A percentile compares a stretch with the other conserved stretches of the same genome.
These are phyloP conservation scores for Tolypocladium sp. DNA, from an alignment of 2,329 filamentous ascomycete species.

Conservation along the genomic window DNA sequence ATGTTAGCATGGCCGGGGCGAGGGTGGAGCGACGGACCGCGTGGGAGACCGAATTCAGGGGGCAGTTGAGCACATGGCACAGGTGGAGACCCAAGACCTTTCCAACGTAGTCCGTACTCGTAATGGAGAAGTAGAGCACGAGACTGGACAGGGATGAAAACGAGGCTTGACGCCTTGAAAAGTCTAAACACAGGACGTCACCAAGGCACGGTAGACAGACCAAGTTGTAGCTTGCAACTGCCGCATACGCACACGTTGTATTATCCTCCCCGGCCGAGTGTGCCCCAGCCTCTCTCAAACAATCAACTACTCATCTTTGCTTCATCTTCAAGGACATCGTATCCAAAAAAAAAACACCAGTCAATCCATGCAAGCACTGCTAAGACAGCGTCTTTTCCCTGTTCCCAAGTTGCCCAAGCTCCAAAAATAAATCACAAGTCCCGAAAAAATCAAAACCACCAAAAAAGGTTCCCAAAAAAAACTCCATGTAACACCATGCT, in stretches of 20 bases:
- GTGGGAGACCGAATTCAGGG: background rate
- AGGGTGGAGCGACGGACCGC: background rate
- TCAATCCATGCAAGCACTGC: background rate
- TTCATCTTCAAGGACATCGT: background rate
- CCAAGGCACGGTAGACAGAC: background rate
- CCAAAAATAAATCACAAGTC: background rate
- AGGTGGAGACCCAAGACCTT: background rate
- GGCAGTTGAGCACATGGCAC: background rate
- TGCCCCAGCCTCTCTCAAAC: background rate
- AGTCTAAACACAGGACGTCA: background rate
- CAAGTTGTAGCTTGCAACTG: background rate
- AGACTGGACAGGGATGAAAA: background rate
- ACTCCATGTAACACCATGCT: constrained; percentile 3
- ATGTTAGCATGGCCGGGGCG: background rate
- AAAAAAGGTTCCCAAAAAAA: background rate
- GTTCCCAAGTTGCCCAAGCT: background rate
- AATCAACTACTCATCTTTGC: background rate
- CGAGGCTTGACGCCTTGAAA: background rate
- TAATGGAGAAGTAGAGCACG: background rate
- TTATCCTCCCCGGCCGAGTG: background rate
- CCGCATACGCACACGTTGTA: background rate
- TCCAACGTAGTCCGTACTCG: too few relatives aligned
- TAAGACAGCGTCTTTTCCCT: background rate
- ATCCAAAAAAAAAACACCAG: background rate
- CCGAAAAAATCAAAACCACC: background rate